Percentiles rank a stretch among this genome's conserved stretches.
Evolutionary conservation across 345 rosid genomes (phyloP).

Genomic region (Aethionema arabicum): DNA sequence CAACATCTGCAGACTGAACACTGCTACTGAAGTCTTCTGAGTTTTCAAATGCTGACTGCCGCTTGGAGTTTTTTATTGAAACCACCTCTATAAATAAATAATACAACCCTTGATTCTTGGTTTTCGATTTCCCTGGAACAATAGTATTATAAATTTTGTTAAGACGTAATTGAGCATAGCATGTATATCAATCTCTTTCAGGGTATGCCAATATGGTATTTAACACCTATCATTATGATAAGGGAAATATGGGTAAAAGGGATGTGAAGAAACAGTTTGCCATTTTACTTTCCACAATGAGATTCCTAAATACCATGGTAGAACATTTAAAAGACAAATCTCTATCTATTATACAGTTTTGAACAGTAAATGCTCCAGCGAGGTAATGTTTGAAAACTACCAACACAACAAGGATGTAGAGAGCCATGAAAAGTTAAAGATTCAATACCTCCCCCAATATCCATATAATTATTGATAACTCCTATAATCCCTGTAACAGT

Average conservation of each 20-base stretch:
- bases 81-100: constrained; percentile 86
- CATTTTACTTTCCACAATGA: constrained; percentile 17
- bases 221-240: constrained; percentile 5
- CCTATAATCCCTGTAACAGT: constrained; percentile 92
- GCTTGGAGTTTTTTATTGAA: constrained; percentile 76
- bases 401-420: not conserved
- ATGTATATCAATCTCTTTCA: constrained; percentile 10
- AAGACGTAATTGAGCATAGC: constrained; percentile 5
- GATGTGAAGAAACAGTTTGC: constrained; percentile 5
- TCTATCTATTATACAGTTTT: constrained; percentile 1
- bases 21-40: constrained; percentile 48
- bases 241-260: constrained; percentile 2
- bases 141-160: constrained; percentile 3
- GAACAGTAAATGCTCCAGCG: not conserved
- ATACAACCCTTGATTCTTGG: constrained; percentile 86
- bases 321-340: constrained; percentile 3
- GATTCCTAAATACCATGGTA: not conserved
- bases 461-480: constrained; percentile 84
- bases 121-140: constrained; percentile 82
- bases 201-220: constrained; percentile 6
- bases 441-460: constrained; percentile 89
- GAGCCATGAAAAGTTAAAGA: constrained; percentile 16
- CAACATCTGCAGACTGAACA: constrained; percentile 51
- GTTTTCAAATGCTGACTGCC: constrained; percentile 59
- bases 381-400: constrained; percentile 3